A percentile compares a stretch with the other conserved stretches of the same genome.
Conservation (phyloP, 768 basidiomycete genomes). For the Rhodotorula babjevae region DNA sequence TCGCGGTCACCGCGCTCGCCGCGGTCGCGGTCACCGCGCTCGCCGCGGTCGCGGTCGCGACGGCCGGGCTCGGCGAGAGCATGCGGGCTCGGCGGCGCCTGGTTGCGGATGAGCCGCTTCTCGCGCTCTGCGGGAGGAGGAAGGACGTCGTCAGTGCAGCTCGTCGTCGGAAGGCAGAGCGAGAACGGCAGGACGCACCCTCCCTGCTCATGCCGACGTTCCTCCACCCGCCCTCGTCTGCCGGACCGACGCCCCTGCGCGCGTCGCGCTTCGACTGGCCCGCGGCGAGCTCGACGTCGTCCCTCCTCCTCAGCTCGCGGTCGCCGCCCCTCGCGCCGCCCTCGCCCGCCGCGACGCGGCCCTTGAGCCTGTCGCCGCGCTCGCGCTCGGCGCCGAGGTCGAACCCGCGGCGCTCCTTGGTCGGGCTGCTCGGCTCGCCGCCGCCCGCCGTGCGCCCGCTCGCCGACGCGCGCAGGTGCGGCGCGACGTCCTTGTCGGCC, state of each 20-base stretch:
- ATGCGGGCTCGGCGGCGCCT: background rate
- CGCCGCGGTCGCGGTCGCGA: background rate
- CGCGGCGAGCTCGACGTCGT: background rate
- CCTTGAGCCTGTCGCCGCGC: background rate
- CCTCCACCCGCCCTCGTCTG: conserved; percentile 38
- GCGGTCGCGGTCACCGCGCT: conserved; percentile 8
- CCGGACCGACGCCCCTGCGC: conserved; percentile 21
- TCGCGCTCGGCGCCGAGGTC: background rate
- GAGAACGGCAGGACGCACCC: conserved; percentile 4
- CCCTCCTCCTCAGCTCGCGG: background rate
- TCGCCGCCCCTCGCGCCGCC: background rate
- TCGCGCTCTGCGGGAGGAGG: conserved; percentile 24
- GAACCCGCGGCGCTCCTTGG: background rate
- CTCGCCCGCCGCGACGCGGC: background rate
- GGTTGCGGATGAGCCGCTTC: conserved; percentile 19
- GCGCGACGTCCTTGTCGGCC: conserved; percentile 24
- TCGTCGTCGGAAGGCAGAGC: no score
- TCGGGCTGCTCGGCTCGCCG: conserved; percentile 1
- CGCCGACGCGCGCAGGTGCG: conserved; percentile 16
- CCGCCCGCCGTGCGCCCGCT: background rate
- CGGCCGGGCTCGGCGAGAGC: background rate
- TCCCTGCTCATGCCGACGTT: conserved; percentile 31
- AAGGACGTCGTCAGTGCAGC: background rate
- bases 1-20: conserved; percentile 3
- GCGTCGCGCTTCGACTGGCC: conserved; percentile 6